Conservation (phyloP, 306 rosid species). For the Hippophae rhamnoides region DNA sequence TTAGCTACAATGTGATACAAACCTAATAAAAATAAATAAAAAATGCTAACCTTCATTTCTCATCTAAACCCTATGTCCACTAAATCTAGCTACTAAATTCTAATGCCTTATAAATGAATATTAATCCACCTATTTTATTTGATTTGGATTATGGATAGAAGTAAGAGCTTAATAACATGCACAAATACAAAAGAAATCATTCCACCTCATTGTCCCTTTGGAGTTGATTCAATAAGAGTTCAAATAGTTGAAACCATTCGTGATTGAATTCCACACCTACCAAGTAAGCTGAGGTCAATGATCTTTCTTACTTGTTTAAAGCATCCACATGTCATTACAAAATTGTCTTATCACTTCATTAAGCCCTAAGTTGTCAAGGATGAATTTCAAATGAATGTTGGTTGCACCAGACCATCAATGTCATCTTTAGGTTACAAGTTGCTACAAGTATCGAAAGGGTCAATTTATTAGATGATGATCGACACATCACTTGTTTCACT, state of each 20-base stretch:
- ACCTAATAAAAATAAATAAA: too few species aligned
- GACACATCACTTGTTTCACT: slow-evolving; percentile 70
- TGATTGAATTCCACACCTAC: slow-evolving; percentile 63
- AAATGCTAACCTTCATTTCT: neutral
- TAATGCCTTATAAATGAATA: neutral
- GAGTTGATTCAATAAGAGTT: slow-evolving; percentile 49
- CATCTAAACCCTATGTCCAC: neutral
- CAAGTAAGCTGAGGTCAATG: slow-evolving; percentile 44
- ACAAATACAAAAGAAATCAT: slow-evolving; percentile 15
- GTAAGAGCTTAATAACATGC: slow-evolving; percentile 38
- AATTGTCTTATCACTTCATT: slow-evolving; percentile 87
- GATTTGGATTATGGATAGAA: slow-evolving; percentile 34
- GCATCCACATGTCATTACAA: slow-evolving; percentile 53
- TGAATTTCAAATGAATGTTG: slow-evolving; percentile 40
- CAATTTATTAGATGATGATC: slow-evolving; percentile 62
- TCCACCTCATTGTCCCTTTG: slow-evolving; percentile 28
- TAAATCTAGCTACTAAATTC: neutral
- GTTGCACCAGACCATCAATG: slow-evolving; percentile 81
- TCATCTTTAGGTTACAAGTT: slow-evolving; percentile 87
- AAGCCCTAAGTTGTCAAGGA: slow-evolving; percentile 56
- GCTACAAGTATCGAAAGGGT: slow-evolving; percentile 87
- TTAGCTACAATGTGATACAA: too few species aligned
- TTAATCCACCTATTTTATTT: neutral
- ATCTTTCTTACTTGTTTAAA: slow-evolving; percentile 73
- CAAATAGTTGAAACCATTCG: slow-evolving; percentile 32